These are phyloP conservation scores for rapeseed (Brassica napus) DNA, from an alignment of 345 rosid species.

Conservation along the genomic window DNA sequence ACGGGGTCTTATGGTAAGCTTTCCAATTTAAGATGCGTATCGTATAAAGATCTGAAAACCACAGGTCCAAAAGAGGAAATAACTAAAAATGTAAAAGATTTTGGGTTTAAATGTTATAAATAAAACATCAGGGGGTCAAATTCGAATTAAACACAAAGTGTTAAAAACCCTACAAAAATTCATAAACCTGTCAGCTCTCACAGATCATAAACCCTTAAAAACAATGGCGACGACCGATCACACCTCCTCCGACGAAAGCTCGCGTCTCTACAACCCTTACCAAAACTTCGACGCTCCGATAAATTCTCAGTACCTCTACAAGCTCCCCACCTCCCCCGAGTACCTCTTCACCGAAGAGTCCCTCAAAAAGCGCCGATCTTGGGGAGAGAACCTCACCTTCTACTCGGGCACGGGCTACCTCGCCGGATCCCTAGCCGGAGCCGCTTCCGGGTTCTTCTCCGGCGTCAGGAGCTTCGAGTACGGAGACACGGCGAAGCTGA, in stretches of 20 bases:
- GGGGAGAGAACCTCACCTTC: constrained; percentile 95
- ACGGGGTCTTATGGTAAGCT: constrained; percentile 8
- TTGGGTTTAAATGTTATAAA: constrained; percentile 7
- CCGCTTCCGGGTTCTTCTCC: constrained; percentile 50
- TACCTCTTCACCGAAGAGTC: constrained; percentile 85
- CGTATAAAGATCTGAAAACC: not conserved
- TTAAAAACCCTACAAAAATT: not conserved
- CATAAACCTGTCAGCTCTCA: not conserved
- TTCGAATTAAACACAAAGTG: not conserved
- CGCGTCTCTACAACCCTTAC: constrained; percentile 80
- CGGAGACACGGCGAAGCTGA: constrained; percentile 80
- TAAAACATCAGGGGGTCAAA: constrained; percentile 23
- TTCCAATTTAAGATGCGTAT: not conserved
- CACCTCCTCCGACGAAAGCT: constrained; percentile 39
- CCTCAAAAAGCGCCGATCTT: constrained; percentile 73
- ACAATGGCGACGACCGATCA: constrained; percentile 45
- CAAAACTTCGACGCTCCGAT: constrained; percentile 48
- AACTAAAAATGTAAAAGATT: not conserved
- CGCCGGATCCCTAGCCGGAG: constrained; percentile 63
- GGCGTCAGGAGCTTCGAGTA: constrained; percentile 60
- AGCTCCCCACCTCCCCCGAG: constrained; percentile 84
- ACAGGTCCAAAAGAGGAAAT: not conserved
- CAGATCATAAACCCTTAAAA: constrained; percentile 29
- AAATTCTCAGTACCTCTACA: constrained; percentile 50
- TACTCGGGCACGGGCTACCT: constrained; percentile 82